Percentiles rank a stretch among this genome's conserved stretches.
phyloP scores from a whole-genome alignment of 768 basidiomycete species.

The Cytidiella melzeri region DNA sequence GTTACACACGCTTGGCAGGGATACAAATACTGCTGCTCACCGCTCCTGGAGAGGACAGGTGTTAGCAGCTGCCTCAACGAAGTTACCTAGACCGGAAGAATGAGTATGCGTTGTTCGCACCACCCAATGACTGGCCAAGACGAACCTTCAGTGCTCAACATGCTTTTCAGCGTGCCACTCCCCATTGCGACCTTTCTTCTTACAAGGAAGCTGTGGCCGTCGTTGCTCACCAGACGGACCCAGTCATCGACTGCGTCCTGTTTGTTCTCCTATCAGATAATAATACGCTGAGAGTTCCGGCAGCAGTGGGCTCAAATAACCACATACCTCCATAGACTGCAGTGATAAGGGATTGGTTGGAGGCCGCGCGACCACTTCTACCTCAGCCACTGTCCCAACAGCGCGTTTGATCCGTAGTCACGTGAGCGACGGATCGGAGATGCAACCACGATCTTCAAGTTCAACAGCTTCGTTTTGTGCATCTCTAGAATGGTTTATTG shows the following conservation, averaged over 20 bases:
- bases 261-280: too few species aligned
- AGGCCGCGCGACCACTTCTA: too few species aligned
- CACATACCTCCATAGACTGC: too few species aligned
- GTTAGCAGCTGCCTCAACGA: conserved; percentile 67
- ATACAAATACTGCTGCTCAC: conserved; percentile 32
- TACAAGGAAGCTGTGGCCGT: conserved; percentile 80
- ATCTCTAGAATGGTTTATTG: too few species aligned
- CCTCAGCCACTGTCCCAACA: too few species aligned
- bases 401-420: too few species aligned
- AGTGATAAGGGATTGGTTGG: too few species aligned
- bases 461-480: too few species aligned
- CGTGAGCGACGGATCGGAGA: too few species aligned
- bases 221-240: conserved; percentile 70
- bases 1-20: not conserved
- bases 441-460: too few species aligned
- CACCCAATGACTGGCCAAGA: conserved; percentile 7
- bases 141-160: conserved; percentile 69
- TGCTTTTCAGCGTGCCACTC: conserved; percentile 79
- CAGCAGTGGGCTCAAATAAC: too few species aligned
- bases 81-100: conserved; percentile 45
- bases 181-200: conserved; percentile 65
- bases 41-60: conserved; percentile 67
- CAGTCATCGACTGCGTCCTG: conserved; percentile 40
- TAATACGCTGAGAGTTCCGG: too few species aligned
- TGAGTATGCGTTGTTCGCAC: conserved; percentile 9